These are phyloP conservation scores for Ceratobasidium sp. DNA, from an alignment of 1,284 basidiomycete species.

Conservation along the genomic window DNA sequence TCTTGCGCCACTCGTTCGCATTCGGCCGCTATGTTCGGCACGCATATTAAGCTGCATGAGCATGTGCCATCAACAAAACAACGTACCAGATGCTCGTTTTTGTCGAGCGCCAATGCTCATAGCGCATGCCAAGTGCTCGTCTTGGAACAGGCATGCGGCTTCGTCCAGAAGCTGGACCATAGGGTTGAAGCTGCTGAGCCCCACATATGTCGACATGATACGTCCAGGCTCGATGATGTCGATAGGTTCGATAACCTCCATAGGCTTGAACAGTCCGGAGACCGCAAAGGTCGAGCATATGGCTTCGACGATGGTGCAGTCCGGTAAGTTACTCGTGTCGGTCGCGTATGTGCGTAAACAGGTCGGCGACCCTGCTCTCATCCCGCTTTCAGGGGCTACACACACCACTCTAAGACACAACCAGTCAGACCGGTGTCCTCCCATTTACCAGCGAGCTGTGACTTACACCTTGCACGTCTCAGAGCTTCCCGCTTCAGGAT, in stretches of 20 bases:
- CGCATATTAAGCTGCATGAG: no score
- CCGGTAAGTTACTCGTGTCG: neutral
- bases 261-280: slow-evolving; percentile 19
- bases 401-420: neutral
- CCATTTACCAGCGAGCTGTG: neutral
- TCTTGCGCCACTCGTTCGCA: slow-evolving; percentile 12
- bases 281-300: neutral
- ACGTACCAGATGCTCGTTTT: neutral
- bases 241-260: neutral
- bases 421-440: neutral
- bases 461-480: slow-evolving; percentile 15
- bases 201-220: neutral
- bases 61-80: neutral
- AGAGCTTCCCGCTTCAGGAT: neutral
- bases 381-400: neutral
- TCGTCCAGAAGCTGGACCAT: slow-evolving; percentile 2
- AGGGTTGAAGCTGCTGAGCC: neutral
- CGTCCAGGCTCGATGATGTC: no score
- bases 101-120: neutral
- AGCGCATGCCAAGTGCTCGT: neutral
- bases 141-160: neutral
- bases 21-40: no score
- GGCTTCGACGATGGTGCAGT: slow-evolving; percentile 22
- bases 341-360: neutral
- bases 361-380: neutral